Percentiles rank a stretch among this genome's conserved stretches.
phyloP scores from a whole-genome alignment of 441 rosid genomes.

The Francoa sonchifolia region DNA sequence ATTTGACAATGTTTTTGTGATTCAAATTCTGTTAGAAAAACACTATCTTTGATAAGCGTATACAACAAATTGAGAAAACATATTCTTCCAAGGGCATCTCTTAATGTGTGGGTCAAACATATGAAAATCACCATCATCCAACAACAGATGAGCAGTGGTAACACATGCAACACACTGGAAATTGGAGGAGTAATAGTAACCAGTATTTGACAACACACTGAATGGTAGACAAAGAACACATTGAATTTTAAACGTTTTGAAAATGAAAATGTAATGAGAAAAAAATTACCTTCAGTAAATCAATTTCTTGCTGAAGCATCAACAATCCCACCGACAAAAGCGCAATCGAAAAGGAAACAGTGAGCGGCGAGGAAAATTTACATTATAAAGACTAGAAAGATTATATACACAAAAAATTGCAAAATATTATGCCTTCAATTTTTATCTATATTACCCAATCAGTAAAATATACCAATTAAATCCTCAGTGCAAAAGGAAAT shows the following conservation, averaged over 20 bases:
- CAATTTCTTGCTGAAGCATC: slow-evolving; percentile 87
- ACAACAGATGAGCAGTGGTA: background rate
- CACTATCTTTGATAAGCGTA: slow-evolving; percentile 4
- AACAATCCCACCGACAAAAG: slow-evolving; percentile 19
- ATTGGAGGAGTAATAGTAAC: no score
- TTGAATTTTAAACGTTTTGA: no score
- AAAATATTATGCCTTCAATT: no score
- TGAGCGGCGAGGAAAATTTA: slow-evolving; percentile 23
- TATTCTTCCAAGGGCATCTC: slow-evolving; percentile 1
- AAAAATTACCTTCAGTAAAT: slow-evolving; percentile 73
- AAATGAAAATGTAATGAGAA: background rate
- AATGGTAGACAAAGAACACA: no score
- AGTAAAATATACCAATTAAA: no score
- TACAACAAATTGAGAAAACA: slow-evolving; percentile 4
- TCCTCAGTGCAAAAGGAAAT: no score
- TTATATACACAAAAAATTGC: background rate
- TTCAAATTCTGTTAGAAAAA: slow-evolving; percentile 64
- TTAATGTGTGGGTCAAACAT: background rate
- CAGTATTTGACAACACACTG: no score
- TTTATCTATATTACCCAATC: no score
- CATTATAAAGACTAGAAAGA: slow-evolving; percentile 7
- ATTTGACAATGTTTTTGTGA: slow-evolving; percentile 96
- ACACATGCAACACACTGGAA: background rate
- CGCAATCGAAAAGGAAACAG: slow-evolving; percentile 20
- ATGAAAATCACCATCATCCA: background rate